These are phyloP conservation scores for Staphylotrichum longicolle DNA, from an alignment of 495 filamentous ascomycete species.

Conservation along the genomic window DNA sequence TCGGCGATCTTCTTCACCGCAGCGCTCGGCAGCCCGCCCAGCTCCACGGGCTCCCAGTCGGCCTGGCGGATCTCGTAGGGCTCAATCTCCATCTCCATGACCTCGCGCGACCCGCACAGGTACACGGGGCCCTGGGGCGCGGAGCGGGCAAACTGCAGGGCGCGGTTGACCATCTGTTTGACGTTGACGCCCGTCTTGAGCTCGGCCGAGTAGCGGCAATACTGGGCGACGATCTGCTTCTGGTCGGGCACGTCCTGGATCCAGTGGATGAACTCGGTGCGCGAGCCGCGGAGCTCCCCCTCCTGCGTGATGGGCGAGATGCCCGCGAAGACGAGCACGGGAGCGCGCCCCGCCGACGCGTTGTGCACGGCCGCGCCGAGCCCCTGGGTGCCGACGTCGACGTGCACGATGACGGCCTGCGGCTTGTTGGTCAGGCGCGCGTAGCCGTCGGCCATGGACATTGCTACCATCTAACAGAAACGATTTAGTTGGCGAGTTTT, in stretches of 20 bases:
- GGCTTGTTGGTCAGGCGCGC: slow-evolving; percentile 81
- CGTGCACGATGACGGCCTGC: slow-evolving; percentile 91
- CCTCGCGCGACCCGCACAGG: slow-evolving; percentile 76
- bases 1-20: slow-evolving; percentile 68
- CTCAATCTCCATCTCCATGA: slow-evolving; percentile 88
- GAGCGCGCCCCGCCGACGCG: slow-evolving; percentile 78
- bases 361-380: slow-evolving; percentile 89
- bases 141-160: slow-evolving; percentile 79
- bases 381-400: slow-evolving; percentile 94
- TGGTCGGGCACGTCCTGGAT: slow-evolving; percentile 96
- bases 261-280: slow-evolving; percentile 97
- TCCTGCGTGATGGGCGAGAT: slow-evolving; percentile 87
- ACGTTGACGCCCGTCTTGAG: slow-evolving; percentile 90
- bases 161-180: slow-evolving; percentile 93
- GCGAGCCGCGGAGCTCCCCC: slow-evolving; percentile 81
- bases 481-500: not conserved
- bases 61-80: slow-evolving; percentile 73
- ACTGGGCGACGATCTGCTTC: slow-evolving; percentile 86
- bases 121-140: slow-evolving; percentile 87
- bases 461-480: slow-evolving; percentile 82
- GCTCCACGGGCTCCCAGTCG: slow-evolving; percentile 72
- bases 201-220: slow-evolving; percentile 89
- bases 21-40: slow-evolving; percentile 65
- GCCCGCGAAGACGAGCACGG: slow-evolving; percentile 88
- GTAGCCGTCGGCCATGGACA: slow-evolving; percentile 96